These are phyloP conservation scores for Xanthoconium stramineum DNA, from an alignment of 768 basidiomycete genomes.

Conservation along the genomic window DNA sequence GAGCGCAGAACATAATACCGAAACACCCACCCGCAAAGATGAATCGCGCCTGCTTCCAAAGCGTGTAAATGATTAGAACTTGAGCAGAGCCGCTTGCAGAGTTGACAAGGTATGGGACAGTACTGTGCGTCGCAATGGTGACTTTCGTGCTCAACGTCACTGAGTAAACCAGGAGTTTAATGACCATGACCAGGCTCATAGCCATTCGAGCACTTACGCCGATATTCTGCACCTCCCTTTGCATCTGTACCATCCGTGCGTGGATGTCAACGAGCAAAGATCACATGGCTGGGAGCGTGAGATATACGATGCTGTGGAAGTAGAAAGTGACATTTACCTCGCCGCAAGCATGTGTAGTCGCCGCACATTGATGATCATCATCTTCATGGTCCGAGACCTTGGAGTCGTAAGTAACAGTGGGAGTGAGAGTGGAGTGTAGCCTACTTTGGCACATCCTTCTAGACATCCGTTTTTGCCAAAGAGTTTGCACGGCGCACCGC, in stretches of 20 bases:
- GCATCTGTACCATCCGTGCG: conserved; percentile 37
- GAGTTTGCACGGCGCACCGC: no score
- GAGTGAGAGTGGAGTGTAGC: conserved; percentile 22
- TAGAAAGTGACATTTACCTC: conserved; percentile 34
- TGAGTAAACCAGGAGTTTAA: conserved; percentile 20
- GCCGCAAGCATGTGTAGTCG: conserved; percentile 46
- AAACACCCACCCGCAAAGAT: conserved; percentile 41
- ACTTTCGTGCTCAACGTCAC: conserved; percentile 42
- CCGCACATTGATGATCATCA: no score
- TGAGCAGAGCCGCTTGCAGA: conserved; percentile 43
- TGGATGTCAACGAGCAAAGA: conserved; percentile 27
- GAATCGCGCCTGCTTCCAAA: conserved; percentile 35
- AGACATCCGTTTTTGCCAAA: no score
- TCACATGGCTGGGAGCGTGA: conserved; percentile 38
- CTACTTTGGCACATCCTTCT: no score
- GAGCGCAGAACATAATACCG: neutral
- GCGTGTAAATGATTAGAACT: conserved; percentile 51
- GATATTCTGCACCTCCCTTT: conserved; percentile 39
- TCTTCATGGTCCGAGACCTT: no score
- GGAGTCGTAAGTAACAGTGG: neutral
- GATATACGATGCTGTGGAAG: neutral
- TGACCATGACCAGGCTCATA: neutral
- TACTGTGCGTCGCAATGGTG: no score
- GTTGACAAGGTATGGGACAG: no score
- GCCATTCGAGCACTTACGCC: conserved; percentile 30